Conservation (phyloP, 1,284 basidiomycete species). For the Heterobasidion annosum region DNA sequence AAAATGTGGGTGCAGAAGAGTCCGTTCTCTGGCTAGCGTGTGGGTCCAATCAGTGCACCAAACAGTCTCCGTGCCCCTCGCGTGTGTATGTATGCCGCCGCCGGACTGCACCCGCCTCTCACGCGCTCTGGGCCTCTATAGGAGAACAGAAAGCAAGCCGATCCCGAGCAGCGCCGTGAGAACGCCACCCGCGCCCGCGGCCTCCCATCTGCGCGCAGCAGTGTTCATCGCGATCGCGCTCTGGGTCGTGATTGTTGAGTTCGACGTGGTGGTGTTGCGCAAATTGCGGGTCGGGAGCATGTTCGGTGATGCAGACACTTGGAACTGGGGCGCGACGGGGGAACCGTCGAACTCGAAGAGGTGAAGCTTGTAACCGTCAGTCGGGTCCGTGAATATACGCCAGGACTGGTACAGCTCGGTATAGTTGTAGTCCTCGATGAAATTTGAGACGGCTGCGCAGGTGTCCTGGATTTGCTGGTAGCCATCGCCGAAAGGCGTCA, state of each 20-base stretch:
- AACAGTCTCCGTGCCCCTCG: neutral
- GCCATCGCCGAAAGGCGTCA: slow-evolving; percentile 72
- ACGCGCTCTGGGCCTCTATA: neutral
- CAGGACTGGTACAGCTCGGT: slow-evolving; percentile 49
- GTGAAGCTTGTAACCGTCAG: slow-evolving; percentile 51
- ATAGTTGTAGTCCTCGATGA: slow-evolving; percentile 74
- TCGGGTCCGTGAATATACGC: slow-evolving; percentile 50
- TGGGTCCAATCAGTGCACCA: neutral
- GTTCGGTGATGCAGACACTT: slow-evolving; percentile 45
- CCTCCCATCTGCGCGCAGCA: neutral
- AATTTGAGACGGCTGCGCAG: slow-evolving; percentile 79
- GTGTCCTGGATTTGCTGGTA: slow-evolving; percentile 89
- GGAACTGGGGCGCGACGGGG: slow-evolving; percentile 52
- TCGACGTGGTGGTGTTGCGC: slow-evolving; percentile 28
- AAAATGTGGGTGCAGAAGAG: neutral
- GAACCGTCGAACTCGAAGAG: slow-evolving; percentile 58
- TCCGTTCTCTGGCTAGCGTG: neutral
- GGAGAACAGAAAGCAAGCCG: neutral
- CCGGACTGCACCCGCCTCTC: too few species aligned
- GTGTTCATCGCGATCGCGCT: neutral
- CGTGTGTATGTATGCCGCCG: too few species aligned
- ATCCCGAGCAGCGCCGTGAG: neutral
- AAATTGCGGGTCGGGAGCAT: slow-evolving; percentile 56
- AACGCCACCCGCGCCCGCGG: neutral
- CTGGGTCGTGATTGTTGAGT: neutral